Percentiles rank a stretch among this genome's conserved stretches.
Conservation (phyloP, 2,329 filamentous ascomycete genomes). For the Hypoxylon sp. region DNA sequence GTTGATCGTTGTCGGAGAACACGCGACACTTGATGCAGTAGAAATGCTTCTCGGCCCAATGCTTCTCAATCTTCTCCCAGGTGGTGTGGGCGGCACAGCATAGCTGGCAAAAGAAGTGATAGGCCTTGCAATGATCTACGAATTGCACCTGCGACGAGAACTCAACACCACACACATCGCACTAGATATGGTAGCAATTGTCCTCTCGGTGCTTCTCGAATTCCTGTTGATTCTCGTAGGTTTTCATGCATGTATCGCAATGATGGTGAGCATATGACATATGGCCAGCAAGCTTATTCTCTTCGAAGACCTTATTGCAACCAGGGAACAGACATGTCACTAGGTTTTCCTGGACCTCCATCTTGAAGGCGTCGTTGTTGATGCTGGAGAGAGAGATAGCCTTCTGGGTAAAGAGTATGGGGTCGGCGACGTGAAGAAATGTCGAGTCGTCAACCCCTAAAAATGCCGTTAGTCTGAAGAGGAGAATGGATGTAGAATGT, state of each 20-base stretch:
- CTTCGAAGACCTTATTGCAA: slow-evolving; percentile 16
- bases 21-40: background rate
- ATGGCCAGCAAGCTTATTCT: slow-evolving; percentile 15
- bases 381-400: background rate
- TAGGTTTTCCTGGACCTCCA: background rate
- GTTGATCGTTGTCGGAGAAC: background rate
- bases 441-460: too few relatives aligned
- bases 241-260: slow-evolving; percentile 16
- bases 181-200: slow-evolving; percentile 30
- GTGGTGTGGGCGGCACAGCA: slow-evolving; percentile 14
- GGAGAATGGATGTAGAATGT: too few relatives aligned
- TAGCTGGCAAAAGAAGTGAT: slow-evolving; percentile 23
- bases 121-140: background rate
- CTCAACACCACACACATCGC: slow-evolving; percentile 32
- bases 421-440: too few relatives aligned
- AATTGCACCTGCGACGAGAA: background rate
- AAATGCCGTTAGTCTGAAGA: too few relatives aligned
- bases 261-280: background rate
- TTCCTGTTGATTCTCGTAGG: background rate
- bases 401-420: too few relatives aligned
- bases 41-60: slow-evolving; percentile 4
- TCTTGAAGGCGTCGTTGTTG: background rate
- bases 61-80: background rate
- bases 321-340: background rate
- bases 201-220: slow-evolving; percentile 9